A percentile compares a stretch with the other conserved stretches of the same genome.
These are phyloP conservation scores for Isatis tinctoria DNA, from an alignment of 345 rosid genomes.

Conservation along the genomic window DNA sequence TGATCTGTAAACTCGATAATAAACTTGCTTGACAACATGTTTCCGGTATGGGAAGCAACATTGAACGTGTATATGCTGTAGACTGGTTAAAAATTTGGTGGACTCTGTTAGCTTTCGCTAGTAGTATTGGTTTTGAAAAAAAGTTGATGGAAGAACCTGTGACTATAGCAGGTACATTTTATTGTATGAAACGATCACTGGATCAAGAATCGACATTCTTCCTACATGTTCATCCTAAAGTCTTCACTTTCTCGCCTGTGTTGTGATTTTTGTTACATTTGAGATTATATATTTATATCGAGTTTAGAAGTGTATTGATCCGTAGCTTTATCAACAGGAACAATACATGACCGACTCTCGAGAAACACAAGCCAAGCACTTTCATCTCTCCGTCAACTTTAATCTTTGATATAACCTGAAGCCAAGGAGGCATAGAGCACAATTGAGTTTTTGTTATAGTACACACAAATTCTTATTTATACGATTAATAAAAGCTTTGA, in stretches of 20 bases:
- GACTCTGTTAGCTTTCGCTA: not conserved
- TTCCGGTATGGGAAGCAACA: not conserved
- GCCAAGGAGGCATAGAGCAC: constrained; percentile 1
- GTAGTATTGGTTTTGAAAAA: not conserved
- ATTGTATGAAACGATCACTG: constrained; percentile 82
- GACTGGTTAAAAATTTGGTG: not conserved
- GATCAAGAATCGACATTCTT: constrained; percentile 57
- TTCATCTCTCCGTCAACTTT: constrained; percentile 42
- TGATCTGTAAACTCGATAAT: not conserved
- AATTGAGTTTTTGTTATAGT: too few relatives aligned
- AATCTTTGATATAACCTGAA: not conserved
- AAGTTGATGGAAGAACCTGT: not conserved
- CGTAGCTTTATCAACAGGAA: constrained; percentile 43
- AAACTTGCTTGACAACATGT: not conserved
- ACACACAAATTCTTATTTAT: too few relatives aligned
- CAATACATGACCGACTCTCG: constrained; percentile 71
- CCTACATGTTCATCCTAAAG: not conserved
- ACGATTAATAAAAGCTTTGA: too few relatives aligned
- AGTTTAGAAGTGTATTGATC: not conserved
- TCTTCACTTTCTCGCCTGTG: not conserved
- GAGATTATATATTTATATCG: not conserved
- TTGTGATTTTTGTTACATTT: not conserved
- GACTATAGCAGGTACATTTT: constrained; percentile 65
- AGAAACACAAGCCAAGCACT: constrained; percentile 58
- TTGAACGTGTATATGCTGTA: not conserved